Evolutionary conservation across 2,329 filamentous ascomycete species (phyloP).

Genomic region (Plenodomus biglobosus): DNA sequence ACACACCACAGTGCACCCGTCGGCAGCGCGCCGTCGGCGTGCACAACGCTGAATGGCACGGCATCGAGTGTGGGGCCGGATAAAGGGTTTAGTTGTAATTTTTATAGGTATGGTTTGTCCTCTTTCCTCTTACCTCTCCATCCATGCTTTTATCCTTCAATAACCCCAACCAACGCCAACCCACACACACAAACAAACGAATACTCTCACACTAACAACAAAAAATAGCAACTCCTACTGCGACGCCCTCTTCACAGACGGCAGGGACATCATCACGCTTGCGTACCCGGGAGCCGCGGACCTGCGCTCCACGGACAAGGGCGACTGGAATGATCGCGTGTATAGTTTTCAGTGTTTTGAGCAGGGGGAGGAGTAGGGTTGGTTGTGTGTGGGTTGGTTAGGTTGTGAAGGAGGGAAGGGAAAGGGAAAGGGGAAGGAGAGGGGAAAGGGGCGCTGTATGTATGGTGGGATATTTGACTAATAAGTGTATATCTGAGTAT

Average conservation of each 20-base stretch:
- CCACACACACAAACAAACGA: too few species aligned
- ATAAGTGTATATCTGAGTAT: too few species aligned
- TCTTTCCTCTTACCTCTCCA: not conserved
- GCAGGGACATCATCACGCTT: constrained; percentile 11
- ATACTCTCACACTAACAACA: too few species aligned
- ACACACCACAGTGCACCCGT: constrained; percentile 9
- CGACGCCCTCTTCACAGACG: constrained; percentile 8
- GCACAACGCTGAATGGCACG: constrained; percentile 18
- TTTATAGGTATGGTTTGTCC: constrained; percentile 28
- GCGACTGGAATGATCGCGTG: constrained; percentile 23
- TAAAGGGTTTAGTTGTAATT: constrained; percentile 24
- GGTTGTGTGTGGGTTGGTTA: not conserved
- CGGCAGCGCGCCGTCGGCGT: constrained; percentile 14
- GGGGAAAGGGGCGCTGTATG: too few species aligned
- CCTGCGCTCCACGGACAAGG: constrained; percentile 15
- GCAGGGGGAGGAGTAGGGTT: not conserved
- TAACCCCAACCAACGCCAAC: too few species aligned
- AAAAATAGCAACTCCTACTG: constrained; percentile 25
- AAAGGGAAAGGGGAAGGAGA: too few species aligned
- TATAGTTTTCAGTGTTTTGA: constrained; percentile 16
- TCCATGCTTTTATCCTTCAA: too few species aligned
- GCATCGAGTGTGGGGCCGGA: constrained; percentile 28
- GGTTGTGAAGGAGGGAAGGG: too few species aligned
- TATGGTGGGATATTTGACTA: too few species aligned
- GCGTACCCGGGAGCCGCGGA: constrained; percentile 17